Base-by-base conservation (phyloP, 1,284 basidiomycete species). In the Mycena citricolor region DNA sequence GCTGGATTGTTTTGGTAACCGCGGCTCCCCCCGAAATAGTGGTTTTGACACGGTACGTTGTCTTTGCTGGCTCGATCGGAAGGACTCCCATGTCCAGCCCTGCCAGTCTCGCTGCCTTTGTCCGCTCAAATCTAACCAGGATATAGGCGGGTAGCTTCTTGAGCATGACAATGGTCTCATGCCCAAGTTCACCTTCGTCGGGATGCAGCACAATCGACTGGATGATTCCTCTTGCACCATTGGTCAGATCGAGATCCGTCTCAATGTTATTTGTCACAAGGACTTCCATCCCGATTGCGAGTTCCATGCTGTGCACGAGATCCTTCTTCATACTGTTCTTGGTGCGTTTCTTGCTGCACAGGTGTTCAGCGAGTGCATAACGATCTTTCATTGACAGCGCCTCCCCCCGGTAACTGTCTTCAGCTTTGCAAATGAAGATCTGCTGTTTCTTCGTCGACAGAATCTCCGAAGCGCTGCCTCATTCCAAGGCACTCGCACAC, bases 141-240 rank as follows among this genome's bases (percentile, higher is more conserved):
- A 71, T 54, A 39, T 60, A 69, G 13, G 47, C 23, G 1, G 66
- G 69, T 12, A 61, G 49, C 28, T 65, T 44, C 32, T 54, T 39
- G n/a, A 70, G 51, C 2, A 43, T 3, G 1, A 52, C 41, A 5
- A 49, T 28, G 14, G 31, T n/a, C 31, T n/a, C 14, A n/a, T n/a
- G n/a, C n/a, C n/a, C n/a, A n/a, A n/a, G 4, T 13, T 39, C 39
- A 17, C 55, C 47, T 14, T 50, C 39, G 13, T 44, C 22, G 11
- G 35, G 22, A 25, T 49, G 14, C 7, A 48, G 14, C 12, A 61
- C 49, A 14, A 64, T 47, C 5, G 37, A 36, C 4, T 36, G 25
- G 1, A 65, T 51, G 17, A 51, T 42, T 1, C 44, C 45, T 2
- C 44, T 23, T n/a, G 52, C 28, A 5, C 58, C 49, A n/a, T 59